Evolutionary conservation across 1,139 yeast genomes (phyloP).

Genomic region (Geotrichum reessii): DNA sequence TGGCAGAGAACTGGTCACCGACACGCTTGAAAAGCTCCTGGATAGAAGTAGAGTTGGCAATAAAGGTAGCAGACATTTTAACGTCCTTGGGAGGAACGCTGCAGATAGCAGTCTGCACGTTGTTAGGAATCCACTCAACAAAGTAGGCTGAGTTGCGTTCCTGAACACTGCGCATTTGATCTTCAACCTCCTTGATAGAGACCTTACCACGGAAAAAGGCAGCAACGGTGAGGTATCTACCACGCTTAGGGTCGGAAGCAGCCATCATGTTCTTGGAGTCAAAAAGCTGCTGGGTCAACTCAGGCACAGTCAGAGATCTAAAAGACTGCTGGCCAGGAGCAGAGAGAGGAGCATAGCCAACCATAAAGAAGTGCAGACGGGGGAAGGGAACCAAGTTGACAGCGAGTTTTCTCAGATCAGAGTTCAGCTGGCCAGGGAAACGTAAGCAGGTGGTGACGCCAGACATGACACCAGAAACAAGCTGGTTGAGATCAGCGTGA

Average conservation of each 20-base stretch:
- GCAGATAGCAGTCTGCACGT: slow-evolving; percentile 42
- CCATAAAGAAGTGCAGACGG: slow-evolving; percentile 44
- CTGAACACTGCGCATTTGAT: slow-evolving; percentile 36
- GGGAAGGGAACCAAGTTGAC: slow-evolving; percentile 46
- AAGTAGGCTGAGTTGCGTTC: slow-evolving; percentile 39
- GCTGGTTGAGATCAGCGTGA: slow-evolving; percentile 40
- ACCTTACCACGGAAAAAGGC: slow-evolving; percentile 45
- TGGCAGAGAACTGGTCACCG: slow-evolving; percentile 39
- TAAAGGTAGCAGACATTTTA: slow-evolving; percentile 41
- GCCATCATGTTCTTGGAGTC: slow-evolving; percentile 44
- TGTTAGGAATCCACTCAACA: slow-evolving; percentile 43
- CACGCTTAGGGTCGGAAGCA: slow-evolving; percentile 42
- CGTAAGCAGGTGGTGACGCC: slow-evolving; percentile 45
- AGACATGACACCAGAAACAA: slow-evolving; percentile 43
- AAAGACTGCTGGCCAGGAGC: slow-evolving; percentile 39
- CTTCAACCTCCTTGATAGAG: slow-evolving; percentile 44
- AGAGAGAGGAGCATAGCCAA: slow-evolving; percentile 43
- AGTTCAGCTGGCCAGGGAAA: slow-evolving; percentile 45
- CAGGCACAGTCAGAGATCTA: slow-evolving; percentile 41
- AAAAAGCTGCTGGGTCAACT: slow-evolving; percentile 44
- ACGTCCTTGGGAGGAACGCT: slow-evolving; percentile 41
- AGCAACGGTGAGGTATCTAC: slow-evolving; percentile 43
- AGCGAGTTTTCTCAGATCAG: slow-evolving; percentile 44
- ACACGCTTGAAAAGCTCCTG: slow-evolving; percentile 42
- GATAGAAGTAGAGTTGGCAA: slow-evolving; percentile 43